Evolutionary conservation across 495 filamentous ascomycete genomes (phyloP), one percentile per base, ranked within the genome.

Genomic region (Cladorrhinum samala): DNA sequence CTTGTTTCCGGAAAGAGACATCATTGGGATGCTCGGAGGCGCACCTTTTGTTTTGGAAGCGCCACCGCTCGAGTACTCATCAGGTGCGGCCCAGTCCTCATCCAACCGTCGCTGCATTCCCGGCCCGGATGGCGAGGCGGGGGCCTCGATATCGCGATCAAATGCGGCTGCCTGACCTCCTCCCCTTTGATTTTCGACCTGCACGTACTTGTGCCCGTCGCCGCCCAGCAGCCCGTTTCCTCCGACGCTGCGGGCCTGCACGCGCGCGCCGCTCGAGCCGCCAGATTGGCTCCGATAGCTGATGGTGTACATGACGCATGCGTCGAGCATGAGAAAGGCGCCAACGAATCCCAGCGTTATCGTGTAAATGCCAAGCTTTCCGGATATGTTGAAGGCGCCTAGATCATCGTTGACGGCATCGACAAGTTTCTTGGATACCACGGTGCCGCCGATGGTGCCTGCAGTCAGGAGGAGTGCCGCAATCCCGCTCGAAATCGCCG

Each of bases 181-280:
- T n/a, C 33, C 51, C 49, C 14, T 57, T 33, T 68, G 65, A 42
- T 60, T 59, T 40, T 71, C 68, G 43, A 72, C 49, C 52, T 66
- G 64, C 9, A 62, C 60, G 36, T 74, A 74, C 44, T 63, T 66
- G 51, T 68, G 68, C 2, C 53, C 9, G 49, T 45, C 52, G 27
- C 27, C 27, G 13, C 19, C 43, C 43, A 27, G 14, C 19, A 17
- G n/a, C n/a, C 23, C 52, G 45, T 44, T 58, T 46, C 46, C 56
- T 18, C 54, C 57, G 42, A 50, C 45, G 46, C 23, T 52, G 53
- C 44, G 51, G 20, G 56, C 52, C 7, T 25, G 18, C 3, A 57
- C 45, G 55, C 19, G 7, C 16, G 5, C 21, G 11, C 14, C 14
- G 42, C 14, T 41, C 39, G 16, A 11, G 9, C 17, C 42, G 23